phyloP scores from a whole-genome alignment of 192 early-diverging fungal species.

The Coemansia guatemalensis region DNA sequence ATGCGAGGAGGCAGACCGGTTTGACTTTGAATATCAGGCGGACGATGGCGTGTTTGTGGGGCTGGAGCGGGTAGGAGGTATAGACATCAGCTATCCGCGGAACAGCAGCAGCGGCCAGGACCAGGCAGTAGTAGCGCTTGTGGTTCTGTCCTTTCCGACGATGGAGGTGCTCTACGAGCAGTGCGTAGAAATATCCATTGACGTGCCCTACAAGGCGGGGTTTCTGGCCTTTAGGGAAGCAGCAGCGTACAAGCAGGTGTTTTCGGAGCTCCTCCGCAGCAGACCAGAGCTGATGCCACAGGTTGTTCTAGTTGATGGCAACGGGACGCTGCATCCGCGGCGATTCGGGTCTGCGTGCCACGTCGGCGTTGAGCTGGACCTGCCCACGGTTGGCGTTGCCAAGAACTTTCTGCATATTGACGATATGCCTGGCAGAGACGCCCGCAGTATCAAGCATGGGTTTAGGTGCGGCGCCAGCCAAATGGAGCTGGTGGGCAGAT shows the following conservation, averaged over 20 bases:
- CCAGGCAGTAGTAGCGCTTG: conserved; percentile 70
- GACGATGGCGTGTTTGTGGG: conserved; percentile 10
- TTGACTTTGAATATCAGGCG: conserved; percentile 16
- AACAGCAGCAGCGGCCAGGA: conserved; percentile 39
- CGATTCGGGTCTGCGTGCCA: conserved; percentile 87
- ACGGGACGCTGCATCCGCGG: conserved; percentile 85
- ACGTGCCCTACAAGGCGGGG: conserved; percentile 80
- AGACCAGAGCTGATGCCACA: conserved; percentile 68
- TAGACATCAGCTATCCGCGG: conserved; percentile 72
- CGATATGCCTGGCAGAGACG: conserved; percentile 39
- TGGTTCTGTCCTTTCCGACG: conserved; percentile 68
- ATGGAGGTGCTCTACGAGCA: conserved; percentile 67
- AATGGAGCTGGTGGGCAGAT: conserved; percentile 47
- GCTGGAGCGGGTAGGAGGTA: conserved; percentile 67
- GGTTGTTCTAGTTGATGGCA: conserved; percentile 84
- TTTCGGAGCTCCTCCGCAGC: conserved; percentile 54
- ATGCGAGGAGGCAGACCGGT: conserved; percentile 12
- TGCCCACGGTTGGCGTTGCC: conserved; percentile 84
- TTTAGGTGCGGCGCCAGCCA: conserved; percentile 41
- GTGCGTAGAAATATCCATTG: conserved; percentile 59
- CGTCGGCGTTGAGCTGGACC: conserved; percentile 65
- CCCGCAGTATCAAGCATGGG: conserved; percentile 56
- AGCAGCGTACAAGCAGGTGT: conserved; percentile 57
- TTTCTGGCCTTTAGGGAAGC: conserved; percentile 94
- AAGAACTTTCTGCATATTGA: conserved; percentile 88